phyloP scores from a whole-genome alignment of 2,329 filamentous ascomycete genomes.

The Aureobasidium sp. region DNA sequence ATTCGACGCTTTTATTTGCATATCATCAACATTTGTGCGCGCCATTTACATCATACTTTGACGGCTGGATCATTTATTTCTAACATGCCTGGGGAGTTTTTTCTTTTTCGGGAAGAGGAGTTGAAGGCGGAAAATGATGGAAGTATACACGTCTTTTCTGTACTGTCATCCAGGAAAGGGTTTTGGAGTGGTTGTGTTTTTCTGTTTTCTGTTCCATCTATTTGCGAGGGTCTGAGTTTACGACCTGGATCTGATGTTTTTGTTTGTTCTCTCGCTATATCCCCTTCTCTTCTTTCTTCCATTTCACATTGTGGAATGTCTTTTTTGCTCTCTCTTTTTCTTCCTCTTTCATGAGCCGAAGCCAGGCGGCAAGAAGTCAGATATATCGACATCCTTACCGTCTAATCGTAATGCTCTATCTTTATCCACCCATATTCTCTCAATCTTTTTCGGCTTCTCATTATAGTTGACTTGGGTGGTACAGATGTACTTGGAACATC shows the following conservation, averaged over 20 bases:
- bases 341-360: constrained; percentile 5
- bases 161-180: not conserved
- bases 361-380: constrained; percentile 9
- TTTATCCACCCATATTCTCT: not conserved
- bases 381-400: constrained; percentile 10
- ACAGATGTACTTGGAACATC: not conserved
- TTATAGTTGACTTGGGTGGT: not conserved
- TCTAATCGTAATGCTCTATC: constrained; percentile 14
- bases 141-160: not conserved
- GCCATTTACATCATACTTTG: constrained; percentile 10
- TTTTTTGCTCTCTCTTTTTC: not conserved
- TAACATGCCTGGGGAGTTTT: not conserved
- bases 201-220: not conserved
- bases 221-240: not conserved
- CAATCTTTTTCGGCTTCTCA: not conserved
- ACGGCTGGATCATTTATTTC: constrained; percentile 11
- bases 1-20: not conserved
- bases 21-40: constrained; percentile 6
- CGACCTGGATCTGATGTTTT: not conserved
- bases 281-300: constrained; percentile 9
- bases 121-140: constrained; percentile 4
- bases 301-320: not conserved
- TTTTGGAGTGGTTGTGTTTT: not conserved
- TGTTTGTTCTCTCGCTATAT: not conserved
- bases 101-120: not conserved